phyloP scores from a whole-genome alignment of 495 filamentous ascomycete species.

The Aspergillus haitiensis region DNA sequence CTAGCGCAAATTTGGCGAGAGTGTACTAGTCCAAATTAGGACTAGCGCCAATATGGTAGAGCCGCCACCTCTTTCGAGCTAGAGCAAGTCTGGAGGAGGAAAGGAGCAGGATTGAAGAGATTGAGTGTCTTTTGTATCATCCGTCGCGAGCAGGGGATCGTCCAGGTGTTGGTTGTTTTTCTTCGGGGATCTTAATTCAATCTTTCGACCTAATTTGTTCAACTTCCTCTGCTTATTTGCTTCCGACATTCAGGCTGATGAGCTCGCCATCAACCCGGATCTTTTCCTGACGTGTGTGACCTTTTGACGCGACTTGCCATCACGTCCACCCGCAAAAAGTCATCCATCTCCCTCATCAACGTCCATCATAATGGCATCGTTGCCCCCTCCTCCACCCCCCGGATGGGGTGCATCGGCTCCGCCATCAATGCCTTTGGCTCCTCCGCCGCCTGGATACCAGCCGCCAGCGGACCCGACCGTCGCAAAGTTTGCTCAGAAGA shows the following conservation, averaged over 20 bases:
- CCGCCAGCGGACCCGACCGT: constrained; percentile 82
- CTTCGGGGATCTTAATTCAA: constrained; percentile 45
- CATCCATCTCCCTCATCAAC: constrained; percentile 25
- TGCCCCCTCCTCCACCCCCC: constrained; percentile 74
- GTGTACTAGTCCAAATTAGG: constrained; percentile 37
- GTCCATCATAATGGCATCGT: constrained; percentile 67
- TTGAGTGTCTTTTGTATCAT: constrained; percentile 30
- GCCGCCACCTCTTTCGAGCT: constrained; percentile 45
- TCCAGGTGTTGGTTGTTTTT: constrained; percentile 55
- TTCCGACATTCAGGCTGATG: constrained; percentile 16
- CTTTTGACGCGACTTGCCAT: constrained; percentile 43
- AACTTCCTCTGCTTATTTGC: constrained; percentile 5
- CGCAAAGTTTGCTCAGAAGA: constrained; percentile 96
- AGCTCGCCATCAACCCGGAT: constrained; percentile 28
- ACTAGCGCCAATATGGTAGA: constrained; percentile 31
- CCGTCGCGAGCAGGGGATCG: constrained; percentile 55
- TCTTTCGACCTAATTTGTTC: constrained; percentile 13
- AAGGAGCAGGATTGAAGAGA: constrained; percentile 31
- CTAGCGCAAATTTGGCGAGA: constrained; percentile 54
- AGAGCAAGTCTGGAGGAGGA: constrained; percentile 23
- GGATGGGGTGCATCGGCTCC: constrained; percentile 71
- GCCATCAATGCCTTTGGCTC: constrained; percentile 71
- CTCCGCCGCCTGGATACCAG: constrained; percentile 86
- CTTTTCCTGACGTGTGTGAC: constrained; percentile 32
- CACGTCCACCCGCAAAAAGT: constrained; percentile 36